Percentiles rank a stretch among this genome's conserved stretches.
These are phyloP conservation scores for Priceomyces carsonii DNA, from an alignment of 805 yeast species.

Conservation along the genomic window DNA sequence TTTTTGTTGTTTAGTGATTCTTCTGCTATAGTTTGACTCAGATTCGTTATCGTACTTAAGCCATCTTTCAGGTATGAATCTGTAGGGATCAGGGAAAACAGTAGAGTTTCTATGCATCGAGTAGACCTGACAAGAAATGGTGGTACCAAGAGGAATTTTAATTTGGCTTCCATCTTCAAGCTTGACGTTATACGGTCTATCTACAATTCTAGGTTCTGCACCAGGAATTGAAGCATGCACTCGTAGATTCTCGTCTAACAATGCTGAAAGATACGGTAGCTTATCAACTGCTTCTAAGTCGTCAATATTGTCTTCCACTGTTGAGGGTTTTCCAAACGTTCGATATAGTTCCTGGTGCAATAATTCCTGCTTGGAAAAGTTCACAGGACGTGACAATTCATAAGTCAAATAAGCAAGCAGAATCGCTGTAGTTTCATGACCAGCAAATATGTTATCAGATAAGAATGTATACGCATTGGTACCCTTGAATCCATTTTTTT, in stretches of 20 bases:
- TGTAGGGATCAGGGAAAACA: slow-evolving; percentile 53
- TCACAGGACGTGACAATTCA: slow-evolving; percentile 54
- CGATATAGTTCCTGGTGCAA: slow-evolving; percentile 48
- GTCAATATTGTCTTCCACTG: slow-evolving; percentile 18
- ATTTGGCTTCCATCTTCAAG: slow-evolving; percentile 25
- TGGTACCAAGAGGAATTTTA: slow-evolving; percentile 51
- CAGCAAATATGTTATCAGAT: slow-evolving; percentile 71
- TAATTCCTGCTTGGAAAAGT: slow-evolving; percentile 45
- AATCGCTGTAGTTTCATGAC: slow-evolving; percentile 73
- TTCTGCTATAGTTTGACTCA: slow-evolving; percentile 24
- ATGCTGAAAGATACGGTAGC: slow-evolving; percentile 56
- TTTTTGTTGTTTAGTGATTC: slow-evolving; percentile 48
- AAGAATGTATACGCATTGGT: slow-evolving; percentile 39
- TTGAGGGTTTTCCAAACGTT: slow-evolving; percentile 31
- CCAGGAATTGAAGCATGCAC: slow-evolving; percentile 76
- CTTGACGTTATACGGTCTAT: slow-evolving; percentile 23
- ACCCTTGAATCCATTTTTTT: slow-evolving; percentile 31
- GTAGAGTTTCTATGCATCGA: slow-evolving; percentile 54
- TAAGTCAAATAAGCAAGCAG: slow-evolving; percentile 61
- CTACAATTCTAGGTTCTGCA: slow-evolving; percentile 60
- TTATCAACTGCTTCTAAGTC: slow-evolving; percentile 47
- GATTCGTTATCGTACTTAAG: slow-evolving; percentile 37
- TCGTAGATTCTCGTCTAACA: slow-evolving; percentile 60
- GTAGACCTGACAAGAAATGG: slow-evolving; percentile 66
- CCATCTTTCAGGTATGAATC: slow-evolving; percentile 68